phyloP scores from a whole-genome alignment of 352 stramenopile species.

The Phytophthora brassicae region DNA sequence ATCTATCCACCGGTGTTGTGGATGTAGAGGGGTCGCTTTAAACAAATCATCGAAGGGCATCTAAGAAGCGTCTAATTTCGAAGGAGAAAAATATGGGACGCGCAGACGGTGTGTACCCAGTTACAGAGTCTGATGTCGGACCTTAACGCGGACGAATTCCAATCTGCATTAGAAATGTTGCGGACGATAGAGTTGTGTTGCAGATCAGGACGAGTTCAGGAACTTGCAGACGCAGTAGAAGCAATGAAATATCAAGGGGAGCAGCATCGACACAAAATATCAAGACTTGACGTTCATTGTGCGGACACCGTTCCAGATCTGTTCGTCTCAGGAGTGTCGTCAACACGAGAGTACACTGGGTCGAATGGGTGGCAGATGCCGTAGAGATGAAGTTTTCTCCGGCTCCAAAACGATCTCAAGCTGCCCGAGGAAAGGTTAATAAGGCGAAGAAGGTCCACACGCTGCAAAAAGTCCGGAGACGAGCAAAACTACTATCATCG shows the following conservation, averaged over 20 bases:
- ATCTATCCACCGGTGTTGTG: slow-evolving; percentile 2
- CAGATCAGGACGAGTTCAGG: too few relatives aligned
- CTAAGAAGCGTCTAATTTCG: neutral
- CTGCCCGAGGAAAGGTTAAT: neutral
- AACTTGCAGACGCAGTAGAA: too few relatives aligned
- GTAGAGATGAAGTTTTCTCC: neutral
- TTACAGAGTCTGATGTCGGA: slow-evolving; percentile 12
- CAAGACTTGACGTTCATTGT: too few relatives aligned
- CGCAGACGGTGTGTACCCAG: neutral
- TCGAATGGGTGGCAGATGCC: too few relatives aligned
- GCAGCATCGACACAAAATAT: too few relatives aligned
- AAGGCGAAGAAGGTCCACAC: neutral
- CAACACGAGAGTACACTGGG: too few relatives aligned
- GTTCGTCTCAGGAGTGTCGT: too few relatives aligned
- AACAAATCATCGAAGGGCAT: neutral
- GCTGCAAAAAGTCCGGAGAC: neutral
- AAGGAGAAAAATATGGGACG: slow-evolving; percentile 5
- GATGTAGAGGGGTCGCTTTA: neutral
- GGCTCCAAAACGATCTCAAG: neutral
- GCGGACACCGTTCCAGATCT: too few relatives aligned
- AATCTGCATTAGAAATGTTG: too few relatives aligned
- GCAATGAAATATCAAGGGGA: too few relatives aligned
- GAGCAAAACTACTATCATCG: neutral
- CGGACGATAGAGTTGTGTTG: too few relatives aligned
- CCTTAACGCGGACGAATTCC: too few relatives aligned